Percentiles rank a stretch among this genome's conserved stretches.
Conservation (phyloP, 2,329 filamentous ascomycete species). For the Exophiala spinifera region DNA sequence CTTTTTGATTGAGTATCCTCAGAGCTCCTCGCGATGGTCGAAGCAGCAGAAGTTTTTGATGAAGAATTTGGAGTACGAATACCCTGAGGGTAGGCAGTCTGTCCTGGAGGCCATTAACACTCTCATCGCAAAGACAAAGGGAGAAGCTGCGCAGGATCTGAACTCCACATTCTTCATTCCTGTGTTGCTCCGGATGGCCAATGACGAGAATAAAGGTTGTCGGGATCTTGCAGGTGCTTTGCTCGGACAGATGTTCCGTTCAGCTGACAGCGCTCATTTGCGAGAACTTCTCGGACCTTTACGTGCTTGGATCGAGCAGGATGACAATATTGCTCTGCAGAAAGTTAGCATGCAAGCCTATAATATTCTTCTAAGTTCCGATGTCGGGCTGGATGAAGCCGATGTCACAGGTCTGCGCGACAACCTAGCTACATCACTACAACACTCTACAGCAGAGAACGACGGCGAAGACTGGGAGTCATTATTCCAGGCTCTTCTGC, state of each 20-base stretch:
- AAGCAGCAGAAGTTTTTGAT: slow-evolving; percentile 88
- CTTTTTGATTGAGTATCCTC: slow-evolving; percentile 91
- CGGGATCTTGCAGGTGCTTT: slow-evolving; percentile 76
- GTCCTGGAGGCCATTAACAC: slow-evolving; percentile 89
- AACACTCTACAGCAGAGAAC: slow-evolving; percentile 37
- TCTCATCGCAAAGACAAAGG: slow-evolving; percentile 78
- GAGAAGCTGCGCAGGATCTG: slow-evolving; percentile 79
- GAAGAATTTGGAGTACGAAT: slow-evolving; percentile 85
- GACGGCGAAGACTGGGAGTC: slow-evolving; percentile 59
- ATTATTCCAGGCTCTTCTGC: slow-evolving; percentile 68
- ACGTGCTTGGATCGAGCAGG: slow-evolving; percentile 71
- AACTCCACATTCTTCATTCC: slow-evolving; percentile 80
- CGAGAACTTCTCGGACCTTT: slow-evolving; percentile 69
- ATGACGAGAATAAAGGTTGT: slow-evolving; percentile 85
- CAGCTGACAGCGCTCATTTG: slow-evolving; percentile 69
- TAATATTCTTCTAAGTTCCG: slow-evolving; percentile 74
- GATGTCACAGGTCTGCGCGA: slow-evolving; percentile 17
- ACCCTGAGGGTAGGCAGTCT: slow-evolving; percentile 82
- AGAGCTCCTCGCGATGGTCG: slow-evolving; percentile 81
- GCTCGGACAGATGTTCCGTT: slow-evolving; percentile 75
- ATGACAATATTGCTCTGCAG: slow-evolving; percentile 67
- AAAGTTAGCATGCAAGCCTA: slow-evolving; percentile 77
- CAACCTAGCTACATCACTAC: slow-evolving; percentile 12
- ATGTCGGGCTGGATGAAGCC: slow-evolving; percentile 59
- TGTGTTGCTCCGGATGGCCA: slow-evolving; percentile 77